Percentiles rank a stretch among this genome's conserved stretches.
Conservation (phyloP, 345 rosid genomes). For the Cardiospermum halicacabum region DNA sequence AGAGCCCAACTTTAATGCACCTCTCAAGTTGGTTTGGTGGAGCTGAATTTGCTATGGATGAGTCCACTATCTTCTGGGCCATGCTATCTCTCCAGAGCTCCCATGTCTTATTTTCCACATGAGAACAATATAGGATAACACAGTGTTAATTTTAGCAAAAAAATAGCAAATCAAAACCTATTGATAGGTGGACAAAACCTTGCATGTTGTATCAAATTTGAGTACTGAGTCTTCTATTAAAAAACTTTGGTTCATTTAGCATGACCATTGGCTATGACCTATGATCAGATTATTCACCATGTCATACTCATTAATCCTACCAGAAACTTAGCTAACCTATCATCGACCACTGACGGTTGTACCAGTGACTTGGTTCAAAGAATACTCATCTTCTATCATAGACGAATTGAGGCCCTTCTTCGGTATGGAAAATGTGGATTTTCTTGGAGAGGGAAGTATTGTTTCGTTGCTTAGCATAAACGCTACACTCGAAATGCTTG, state of each 20-base stretch:
- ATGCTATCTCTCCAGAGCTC: slow-evolving; percentile 10
- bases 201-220: too few relatives aligned
- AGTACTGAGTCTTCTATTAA: too few relatives aligned
- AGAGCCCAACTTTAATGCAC: slow-evolving; percentile 17
- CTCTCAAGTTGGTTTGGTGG: neutral
- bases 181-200: too few relatives aligned
- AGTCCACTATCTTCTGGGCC: slow-evolving; percentile 10
- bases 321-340: too few relatives aligned
- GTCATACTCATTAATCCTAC: too few relatives aligned
- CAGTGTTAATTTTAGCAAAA: too few relatives aligned
- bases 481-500: slow-evolving; percentile 13
- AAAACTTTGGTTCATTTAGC: too few relatives aligned
- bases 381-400: neutral
- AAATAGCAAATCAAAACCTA: too few relatives aligned
- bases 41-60: neutral
- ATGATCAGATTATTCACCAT: too few relatives aligned
- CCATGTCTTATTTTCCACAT: neutral
- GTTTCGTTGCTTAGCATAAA: neutral
- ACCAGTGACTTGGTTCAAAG: neutral
- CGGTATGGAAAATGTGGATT: neutral
- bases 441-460: slow-evolving; percentile 1
- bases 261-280: too few relatives aligned
- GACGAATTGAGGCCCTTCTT: neutral
- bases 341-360: too few relatives aligned
- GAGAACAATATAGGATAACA: too few relatives aligned